phyloP scores from a whole-genome alignment of 768 basidiomycete species.

The Exsudoporus frostii region DNA sequence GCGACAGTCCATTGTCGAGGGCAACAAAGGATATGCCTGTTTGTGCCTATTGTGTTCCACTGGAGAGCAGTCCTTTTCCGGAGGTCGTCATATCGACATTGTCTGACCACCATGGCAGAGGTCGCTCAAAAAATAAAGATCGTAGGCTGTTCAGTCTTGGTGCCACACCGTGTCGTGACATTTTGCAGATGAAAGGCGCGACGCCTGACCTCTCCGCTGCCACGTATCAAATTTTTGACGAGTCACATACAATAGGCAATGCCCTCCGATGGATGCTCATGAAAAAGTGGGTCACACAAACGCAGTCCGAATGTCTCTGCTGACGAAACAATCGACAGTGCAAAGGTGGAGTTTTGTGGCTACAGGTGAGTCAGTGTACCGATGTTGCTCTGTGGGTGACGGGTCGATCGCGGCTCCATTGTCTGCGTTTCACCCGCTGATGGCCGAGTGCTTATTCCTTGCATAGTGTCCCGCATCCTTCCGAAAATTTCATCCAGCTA shows the following conservation, averaged over 20 bases:
- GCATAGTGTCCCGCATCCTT: slow-evolving; percentile 76
- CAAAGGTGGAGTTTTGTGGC: slow-evolving; percentile 97
- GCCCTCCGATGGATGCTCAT: slow-evolving; percentile 96
- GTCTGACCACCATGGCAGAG: slow-evolving; percentile 26
- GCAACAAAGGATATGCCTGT: not conserved
- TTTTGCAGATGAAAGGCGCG: slow-evolving; percentile 76
- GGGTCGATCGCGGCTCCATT: slow-evolving; percentile 10
- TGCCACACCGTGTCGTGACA: slow-evolving; percentile 9
- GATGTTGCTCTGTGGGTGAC: not conserved
- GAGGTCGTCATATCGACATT: not conserved
- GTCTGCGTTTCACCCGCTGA: slow-evolving; percentile 1
- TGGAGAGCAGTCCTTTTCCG: not conserved
- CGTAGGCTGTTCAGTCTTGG: slow-evolving; percentile 16
- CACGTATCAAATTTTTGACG: slow-evolving; percentile 89
- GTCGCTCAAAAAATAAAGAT: slow-evolving; percentile 31
- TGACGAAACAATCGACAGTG: slow-evolving; percentile 52
- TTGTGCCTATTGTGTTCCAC: not conserved
- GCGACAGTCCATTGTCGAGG: not conserved
- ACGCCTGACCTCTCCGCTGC: slow-evolving; percentile 79
- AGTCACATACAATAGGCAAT: slow-evolving; percentile 96
- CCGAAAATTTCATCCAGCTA: slow-evolving; percentile 92
- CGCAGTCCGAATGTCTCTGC: not conserved
- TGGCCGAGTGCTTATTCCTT: not conserved
- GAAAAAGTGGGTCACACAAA: slow-evolving; percentile 76
- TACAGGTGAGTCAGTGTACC: slow-evolving; percentile 64